These are phyloP conservation scores for Gaultheria prostrata DNA, from an alignment of 148 eudicot species.

Conservation along the genomic window DNA sequence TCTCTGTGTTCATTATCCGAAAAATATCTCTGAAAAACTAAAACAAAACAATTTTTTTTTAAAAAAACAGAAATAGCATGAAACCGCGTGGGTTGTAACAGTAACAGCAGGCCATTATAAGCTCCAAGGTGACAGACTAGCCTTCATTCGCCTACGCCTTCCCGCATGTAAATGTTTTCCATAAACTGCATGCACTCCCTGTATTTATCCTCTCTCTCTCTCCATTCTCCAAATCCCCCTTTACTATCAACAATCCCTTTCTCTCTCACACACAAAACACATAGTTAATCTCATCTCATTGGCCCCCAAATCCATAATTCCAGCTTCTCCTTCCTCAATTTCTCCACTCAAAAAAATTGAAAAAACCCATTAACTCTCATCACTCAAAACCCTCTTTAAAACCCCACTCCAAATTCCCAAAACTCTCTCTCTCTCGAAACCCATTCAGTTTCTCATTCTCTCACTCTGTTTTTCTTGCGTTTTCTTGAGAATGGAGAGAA, in stretches of 20 bases:
- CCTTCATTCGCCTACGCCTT: not conserved
- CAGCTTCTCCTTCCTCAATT: not conserved
- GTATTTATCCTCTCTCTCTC: not conserved
- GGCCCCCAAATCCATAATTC: conserved; percentile 2
- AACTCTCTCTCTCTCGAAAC: not conserved
- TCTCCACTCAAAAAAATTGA: not conserved
- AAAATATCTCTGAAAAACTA: not conserved
- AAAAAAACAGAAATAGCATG: not conserved
- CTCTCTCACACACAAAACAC: not conserved
- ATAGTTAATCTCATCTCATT: not conserved
- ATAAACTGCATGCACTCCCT: not conserved
- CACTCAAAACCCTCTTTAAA: not conserved
- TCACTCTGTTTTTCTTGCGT: not conserved
- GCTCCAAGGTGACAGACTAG: conserved; percentile 9
- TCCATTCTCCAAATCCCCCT: not conserved
- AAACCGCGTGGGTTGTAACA: conserved; percentile 7
- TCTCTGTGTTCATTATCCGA: too few species aligned
- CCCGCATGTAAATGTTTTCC: conserved; percentile 17
- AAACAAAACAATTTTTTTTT: not conserved
- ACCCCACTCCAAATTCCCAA: not conserved
- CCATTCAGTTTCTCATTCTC: not conserved
- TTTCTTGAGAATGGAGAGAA: not conserved
- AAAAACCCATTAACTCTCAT: not conserved
- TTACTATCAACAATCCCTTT: not conserved
- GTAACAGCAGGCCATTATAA: too few species aligned